Conservation (phyloP, 2,329 filamentous ascomycete genomes). For the Fulvia fulva region DNA sequence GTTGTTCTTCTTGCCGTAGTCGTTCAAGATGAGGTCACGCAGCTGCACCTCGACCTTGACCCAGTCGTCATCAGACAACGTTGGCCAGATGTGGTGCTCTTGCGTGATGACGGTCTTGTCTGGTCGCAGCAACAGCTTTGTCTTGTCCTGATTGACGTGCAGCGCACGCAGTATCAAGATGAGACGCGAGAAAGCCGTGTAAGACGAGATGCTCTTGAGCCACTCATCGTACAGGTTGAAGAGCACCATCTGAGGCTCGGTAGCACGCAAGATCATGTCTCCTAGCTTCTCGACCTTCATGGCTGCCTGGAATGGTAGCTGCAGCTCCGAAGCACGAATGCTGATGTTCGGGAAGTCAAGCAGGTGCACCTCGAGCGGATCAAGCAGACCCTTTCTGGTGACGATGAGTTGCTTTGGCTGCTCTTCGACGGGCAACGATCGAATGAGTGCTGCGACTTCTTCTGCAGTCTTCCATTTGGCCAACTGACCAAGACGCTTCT, state of each 20-base stretch:
- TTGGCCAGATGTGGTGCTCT: constrained; percentile 98
- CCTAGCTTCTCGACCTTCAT: constrained; percentile 99
- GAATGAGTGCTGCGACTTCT: constrained; percentile 96
- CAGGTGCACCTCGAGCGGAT: constrained; percentile 94
- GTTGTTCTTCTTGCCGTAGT: constrained; percentile 99
- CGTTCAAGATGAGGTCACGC: constrained; percentile 91
- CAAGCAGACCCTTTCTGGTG: constrained; percentile 91
- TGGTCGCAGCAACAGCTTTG: constrained; percentile 87
- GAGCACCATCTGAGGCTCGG: constrained; percentile 98
- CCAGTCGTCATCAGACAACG: constrained; percentile 92
- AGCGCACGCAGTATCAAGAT: constrained; percentile 90
- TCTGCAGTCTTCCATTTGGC: constrained; percentile 99
- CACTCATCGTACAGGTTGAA: constrained; percentile 99
- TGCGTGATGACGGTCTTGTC: constrained; percentile 98
- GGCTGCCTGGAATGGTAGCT: constrained; percentile 96
- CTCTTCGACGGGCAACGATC: constrained; percentile 93
- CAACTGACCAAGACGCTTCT: constrained; percentile 96
- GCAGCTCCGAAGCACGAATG: constrained; percentile 92
- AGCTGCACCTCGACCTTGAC: constrained; percentile 98
- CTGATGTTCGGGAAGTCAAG: constrained; percentile 99
- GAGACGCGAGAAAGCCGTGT: constrained; percentile 94
- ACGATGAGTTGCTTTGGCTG: constrained; percentile 99
- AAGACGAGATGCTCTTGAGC: constrained; percentile 97
- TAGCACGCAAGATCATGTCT: constrained; percentile 97
- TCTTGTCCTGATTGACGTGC: constrained; percentile 98